Base-by-base conservation (phyloP, 2,329 filamentous ascomycete species). In the Exophiala phaeomuriformis region DNA sequence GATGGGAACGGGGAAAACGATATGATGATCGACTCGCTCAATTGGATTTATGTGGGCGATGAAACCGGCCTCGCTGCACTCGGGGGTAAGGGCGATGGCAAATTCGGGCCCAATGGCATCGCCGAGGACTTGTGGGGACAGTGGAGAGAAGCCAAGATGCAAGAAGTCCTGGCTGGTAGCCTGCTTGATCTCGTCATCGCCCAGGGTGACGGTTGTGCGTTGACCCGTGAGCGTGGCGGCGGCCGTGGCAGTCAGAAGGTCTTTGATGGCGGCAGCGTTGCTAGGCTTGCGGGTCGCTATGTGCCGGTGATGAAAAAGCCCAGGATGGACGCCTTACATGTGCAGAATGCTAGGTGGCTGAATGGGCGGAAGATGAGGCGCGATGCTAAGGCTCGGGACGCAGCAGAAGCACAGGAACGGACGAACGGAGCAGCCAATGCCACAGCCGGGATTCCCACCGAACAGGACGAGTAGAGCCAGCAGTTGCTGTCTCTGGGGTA, bases 71-170 rank as follows among this genome's bases (percentile, higher is more conserved):
- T 63, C 9, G 63, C 61, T 43, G 63, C 63, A 12, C 67, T 68
- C 47, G 73, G 72, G 19, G 68, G 74, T 35, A 77, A 72, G 29
- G 74, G 73, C 6, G 75, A 78, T 54, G 71, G 77, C 59, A 84
- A 85, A 67, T 84, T 82, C 64, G 85, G 85, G 1, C 68, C 77
- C 48, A 75, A 78, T 58, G 82, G 85, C 30, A 73, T 91, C 35
- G 77, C 90, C 60, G 85, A 89, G 61, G 79, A 84, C 54, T 68
- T 94, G 45, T 98, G 93, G 93, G 76, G 79, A 56, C 73, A 83
- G 27, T 98, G 93, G 91, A 81, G 88, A 55, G 81, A 83, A 65
- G 77, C 80, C 50, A 95, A 95, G 75, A 87, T 97, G 61, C 90
- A 97, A 64, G 93, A 97, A 75, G 74, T 95, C 49, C 75, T 98